Evolutionary conservation across 371 early-diverging fungal genomes (phyloP).

Genomic region (Syncephalastrum sp.): DNA sequence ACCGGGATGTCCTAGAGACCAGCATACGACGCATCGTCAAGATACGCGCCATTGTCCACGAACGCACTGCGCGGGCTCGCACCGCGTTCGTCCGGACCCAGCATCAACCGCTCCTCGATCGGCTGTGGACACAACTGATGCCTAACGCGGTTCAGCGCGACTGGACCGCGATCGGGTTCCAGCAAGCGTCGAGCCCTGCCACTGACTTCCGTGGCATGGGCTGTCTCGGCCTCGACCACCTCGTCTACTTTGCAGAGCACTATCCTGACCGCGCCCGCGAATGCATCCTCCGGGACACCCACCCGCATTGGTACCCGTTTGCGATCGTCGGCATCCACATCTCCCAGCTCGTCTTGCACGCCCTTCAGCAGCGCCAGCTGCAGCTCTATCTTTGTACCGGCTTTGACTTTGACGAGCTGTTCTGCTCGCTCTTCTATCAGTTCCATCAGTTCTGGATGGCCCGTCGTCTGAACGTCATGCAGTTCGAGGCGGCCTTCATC

Average conservation of each 20-base stretch:
- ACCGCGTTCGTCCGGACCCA: conserved; percentile 5
- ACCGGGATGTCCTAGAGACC: conserved; percentile 34
- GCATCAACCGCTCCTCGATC: too few relatives aligned
- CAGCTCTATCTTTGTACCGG: conserved; percentile 51
- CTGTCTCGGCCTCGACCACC: conserved; percentile 72
- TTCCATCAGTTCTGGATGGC: too few relatives aligned
- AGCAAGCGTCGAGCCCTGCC: conserved; percentile 76
- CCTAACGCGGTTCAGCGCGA: too few relatives aligned
- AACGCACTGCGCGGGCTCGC: neutral
- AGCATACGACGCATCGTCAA: conserved; percentile 69
- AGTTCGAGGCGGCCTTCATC: too few relatives aligned
- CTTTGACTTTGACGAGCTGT: too few relatives aligned
- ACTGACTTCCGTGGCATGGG: conserved; percentile 91
- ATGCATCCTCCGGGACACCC: conserved; percentile 22
- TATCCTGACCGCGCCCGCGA: conserved; percentile 53
- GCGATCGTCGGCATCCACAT: conserved; percentile 85
- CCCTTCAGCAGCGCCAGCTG: conserved; percentile 63
- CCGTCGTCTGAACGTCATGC: too few relatives aligned
- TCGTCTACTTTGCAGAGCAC: conserved; percentile 64
- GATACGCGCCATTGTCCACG: conserved; percentile 15
- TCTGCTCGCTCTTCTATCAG: too few relatives aligned
- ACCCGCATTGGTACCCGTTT: conserved; percentile 70
- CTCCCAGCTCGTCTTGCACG: conserved; percentile 64
- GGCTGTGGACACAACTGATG: too few relatives aligned
- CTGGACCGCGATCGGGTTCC: conserved; percentile 63